These are phyloP conservation scores for Gliomastix tumulicola DNA, from an alignment of 2,329 filamentous ascomycete genomes.

Conservation along the genomic window DNA sequence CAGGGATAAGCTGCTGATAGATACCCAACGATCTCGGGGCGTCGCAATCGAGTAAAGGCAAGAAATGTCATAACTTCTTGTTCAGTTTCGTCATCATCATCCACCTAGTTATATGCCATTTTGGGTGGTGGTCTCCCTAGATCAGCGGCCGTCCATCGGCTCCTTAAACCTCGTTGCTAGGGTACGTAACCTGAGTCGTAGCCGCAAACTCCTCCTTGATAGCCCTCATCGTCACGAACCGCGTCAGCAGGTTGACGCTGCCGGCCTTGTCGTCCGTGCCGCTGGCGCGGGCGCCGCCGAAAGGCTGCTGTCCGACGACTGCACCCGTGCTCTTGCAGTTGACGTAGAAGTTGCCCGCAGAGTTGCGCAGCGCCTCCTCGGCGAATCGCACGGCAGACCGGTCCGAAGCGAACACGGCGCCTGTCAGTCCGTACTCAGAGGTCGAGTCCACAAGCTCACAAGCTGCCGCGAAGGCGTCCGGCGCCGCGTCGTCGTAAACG, in stretches of 20 bases:
- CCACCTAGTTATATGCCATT: too few relatives aligned
- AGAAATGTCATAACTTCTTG: too few relatives aligned
- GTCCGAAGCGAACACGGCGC: slow-evolving; percentile 68
- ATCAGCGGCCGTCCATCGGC: too few relatives aligned
- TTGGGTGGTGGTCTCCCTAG: too few relatives aligned
- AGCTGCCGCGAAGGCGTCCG: slow-evolving; percentile 47
- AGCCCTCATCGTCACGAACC: slow-evolving; percentile 60
- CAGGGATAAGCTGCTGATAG: too few relatives aligned
- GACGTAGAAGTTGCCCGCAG: slow-evolving; percentile 79
- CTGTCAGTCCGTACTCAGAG: slow-evolving; percentile 72
- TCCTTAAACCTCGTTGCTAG: slow-evolving; percentile 58
- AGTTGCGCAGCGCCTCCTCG: slow-evolving; percentile 63
- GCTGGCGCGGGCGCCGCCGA: slow-evolving; percentile 60
- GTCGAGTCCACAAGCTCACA: slow-evolving; percentile 64
- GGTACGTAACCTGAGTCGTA: slow-evolving; percentile 58
- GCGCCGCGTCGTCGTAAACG: slow-evolving; percentile 65
- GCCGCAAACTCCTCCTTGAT: slow-evolving; percentile 71
- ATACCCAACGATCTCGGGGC: too few relatives aligned
- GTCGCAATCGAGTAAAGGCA: too few relatives aligned
- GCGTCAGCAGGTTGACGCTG: slow-evolving; percentile 53
- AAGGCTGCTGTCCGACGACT: slow-evolving; percentile 67
- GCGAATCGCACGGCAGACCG: slow-evolving; percentile 58
- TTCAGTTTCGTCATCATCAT: too few relatives aligned
- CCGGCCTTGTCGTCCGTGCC: slow-evolving; percentile 72
- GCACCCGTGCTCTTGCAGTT: slow-evolving; percentile 77